Conservation (phyloP, 176 grass and related monocot genomes). For the Musa troglodytarum region DNA sequence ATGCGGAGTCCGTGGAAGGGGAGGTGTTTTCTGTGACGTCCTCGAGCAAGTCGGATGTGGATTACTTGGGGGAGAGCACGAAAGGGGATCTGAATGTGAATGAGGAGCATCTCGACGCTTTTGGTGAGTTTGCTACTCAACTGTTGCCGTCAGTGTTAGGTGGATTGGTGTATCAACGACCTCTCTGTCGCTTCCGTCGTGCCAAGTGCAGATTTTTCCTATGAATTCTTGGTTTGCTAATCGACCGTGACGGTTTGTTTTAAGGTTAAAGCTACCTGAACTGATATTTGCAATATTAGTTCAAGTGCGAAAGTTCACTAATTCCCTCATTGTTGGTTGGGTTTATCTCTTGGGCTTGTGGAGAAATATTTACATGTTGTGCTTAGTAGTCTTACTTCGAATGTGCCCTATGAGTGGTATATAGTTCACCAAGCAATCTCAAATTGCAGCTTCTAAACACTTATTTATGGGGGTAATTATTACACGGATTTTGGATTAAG, state of each 20-base stretch:
- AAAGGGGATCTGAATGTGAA: slow-evolving; percentile 90
- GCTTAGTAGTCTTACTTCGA: too few species aligned
- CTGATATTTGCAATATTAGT: background rate
- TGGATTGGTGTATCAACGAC: background rate
- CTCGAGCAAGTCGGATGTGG: slow-evolving; percentile 65
- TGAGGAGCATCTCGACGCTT: slow-evolving; percentile 49
- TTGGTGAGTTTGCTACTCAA: slow-evolving; percentile 40
- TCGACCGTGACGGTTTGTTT: background rate
- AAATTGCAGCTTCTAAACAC: too few species aligned
- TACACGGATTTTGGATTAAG: too few species aligned
- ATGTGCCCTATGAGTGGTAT: too few species aligned
- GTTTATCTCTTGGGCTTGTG: background rate
- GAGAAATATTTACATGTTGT: background rate
- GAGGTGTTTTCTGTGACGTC: slow-evolving; percentile 72
- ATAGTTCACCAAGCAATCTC: too few species aligned
- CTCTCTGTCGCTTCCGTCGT: background rate
- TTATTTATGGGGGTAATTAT: too few species aligned
- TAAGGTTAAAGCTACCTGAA: background rate
- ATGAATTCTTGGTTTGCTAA: too few species aligned
- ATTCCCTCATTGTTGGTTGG: background rate
- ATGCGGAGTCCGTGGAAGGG: slow-evolving; percentile 29
- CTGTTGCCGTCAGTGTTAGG: background rate
- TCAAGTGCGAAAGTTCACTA: background rate
- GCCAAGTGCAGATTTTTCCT: background rate
- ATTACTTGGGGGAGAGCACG: slow-evolving; percentile 92